A percentile compares a stretch with the other conserved stretches of the same genome.
These are phyloP conservation scores for Blastocrithidia nonstop DNA, from an alignment of 208 protist genomes.

Conservation along the genomic window DNA sequence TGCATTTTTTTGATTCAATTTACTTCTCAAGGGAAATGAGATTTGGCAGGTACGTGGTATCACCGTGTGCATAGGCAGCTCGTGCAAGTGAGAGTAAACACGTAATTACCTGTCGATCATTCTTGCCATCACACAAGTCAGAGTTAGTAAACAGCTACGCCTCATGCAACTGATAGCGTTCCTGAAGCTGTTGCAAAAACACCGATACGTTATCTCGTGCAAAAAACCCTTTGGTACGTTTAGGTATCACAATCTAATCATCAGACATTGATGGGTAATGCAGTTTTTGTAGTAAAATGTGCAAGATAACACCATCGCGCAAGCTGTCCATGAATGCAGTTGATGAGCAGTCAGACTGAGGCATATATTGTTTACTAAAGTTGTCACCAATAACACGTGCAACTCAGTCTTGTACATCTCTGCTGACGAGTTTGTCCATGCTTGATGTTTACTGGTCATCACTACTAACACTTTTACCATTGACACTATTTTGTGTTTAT, in stretches of 20 bases:
- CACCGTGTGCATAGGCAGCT: no score
- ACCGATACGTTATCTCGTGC: slow-evolving; percentile 55
- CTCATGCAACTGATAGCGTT: slow-evolving; percentile 25
- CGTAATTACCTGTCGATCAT: slow-evolving; percentile 59
- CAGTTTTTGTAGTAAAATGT: slow-evolving; percentile 55
- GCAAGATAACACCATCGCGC: slow-evolving; percentile 41
- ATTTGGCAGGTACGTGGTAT: no score
- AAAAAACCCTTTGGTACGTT: slow-evolving; percentile 44
- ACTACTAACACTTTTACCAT: no score
- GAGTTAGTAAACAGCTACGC: slow-evolving; percentile 58
- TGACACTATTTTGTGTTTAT: no score
- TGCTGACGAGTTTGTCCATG: no score
- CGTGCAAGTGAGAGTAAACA: slow-evolving; percentile 60
- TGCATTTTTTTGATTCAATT: no score
- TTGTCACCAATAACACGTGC: no score
- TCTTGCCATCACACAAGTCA: slow-evolving; percentile 56
- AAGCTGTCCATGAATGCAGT: slow-evolving; percentile 51
- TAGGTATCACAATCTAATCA: slow-evolving; percentile 27
- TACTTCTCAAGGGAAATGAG: no score
- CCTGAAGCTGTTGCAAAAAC: slow-evolving; percentile 25
- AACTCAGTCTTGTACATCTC: no score
- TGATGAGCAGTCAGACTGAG: no score
- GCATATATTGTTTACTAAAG: no score
- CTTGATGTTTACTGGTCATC: no score
- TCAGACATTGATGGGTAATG: slow-evolving; percentile 26